Evolutionary conservation across 805 yeast species (phyloP), one percentile per base, ranked within the genome.

Genomic region (Hanseniaspora taiwanica): DNA sequence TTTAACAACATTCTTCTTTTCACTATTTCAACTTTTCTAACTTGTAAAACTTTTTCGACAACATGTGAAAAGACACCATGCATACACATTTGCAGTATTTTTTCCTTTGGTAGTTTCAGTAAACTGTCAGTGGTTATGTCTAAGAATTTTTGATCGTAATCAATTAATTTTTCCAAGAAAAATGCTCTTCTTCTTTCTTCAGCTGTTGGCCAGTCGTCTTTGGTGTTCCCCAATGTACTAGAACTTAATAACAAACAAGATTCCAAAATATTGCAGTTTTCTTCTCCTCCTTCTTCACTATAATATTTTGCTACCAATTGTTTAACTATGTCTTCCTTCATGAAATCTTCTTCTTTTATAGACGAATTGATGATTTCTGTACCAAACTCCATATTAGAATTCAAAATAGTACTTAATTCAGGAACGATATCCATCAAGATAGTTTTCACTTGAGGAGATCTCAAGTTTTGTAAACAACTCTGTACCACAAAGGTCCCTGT

Each of bases 1-100:
- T 87, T 86, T 47, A 89, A 60, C 21, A 91, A 58, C 48, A 76
- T 69, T 51, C 84, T 76, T 45, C 93, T 74, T 39, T 69, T 59
- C 31, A 83, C 66, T 14, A 64, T 55, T 7, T 67, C 69, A 9
- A 71, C 65, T 41, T 66, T 65, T 12, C 65, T 70, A 10, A 72
- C 66, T 8, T 62, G 60, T 24, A 87, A 66, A 3, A 74, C 69
- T 43, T 71, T 66, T 54, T 87, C 96, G 27, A 89, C 74, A 35
- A 85, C 86, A 54, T 82, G 96, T 1, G 95, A 84, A 49, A 83
- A 86, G 2, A 86, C 91, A 8, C 96, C 93, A 56, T 89, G 96
- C 49, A 66, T 67, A 51, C 94, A 81, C 81, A 89, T 77, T 51
- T 78, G 80, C 23, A 74, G 49, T 25, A 85, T 58, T 45, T 75